phyloP scores from a whole-genome alignment of 805 yeast genomes.

The fission yeast (Schizosaccharomyces pombe) region DNA sequence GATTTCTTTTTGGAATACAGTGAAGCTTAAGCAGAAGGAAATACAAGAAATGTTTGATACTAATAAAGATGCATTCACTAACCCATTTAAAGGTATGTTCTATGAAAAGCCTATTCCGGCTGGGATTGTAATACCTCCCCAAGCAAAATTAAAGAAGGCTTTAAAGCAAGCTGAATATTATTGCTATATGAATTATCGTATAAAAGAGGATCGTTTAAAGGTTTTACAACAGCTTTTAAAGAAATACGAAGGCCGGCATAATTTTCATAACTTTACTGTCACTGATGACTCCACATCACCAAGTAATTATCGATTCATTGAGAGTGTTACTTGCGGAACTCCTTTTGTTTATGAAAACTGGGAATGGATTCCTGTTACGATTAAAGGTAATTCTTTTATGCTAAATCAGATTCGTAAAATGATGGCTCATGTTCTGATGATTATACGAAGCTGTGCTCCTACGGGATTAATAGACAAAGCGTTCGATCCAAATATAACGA shows the following conservation, averaged over 20 bases:
- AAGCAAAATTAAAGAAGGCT: background rate
- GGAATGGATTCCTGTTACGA: constrained; percentile 88
- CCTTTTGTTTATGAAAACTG: constrained; percentile 84
- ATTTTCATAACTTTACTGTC: constrained; percentile 70
- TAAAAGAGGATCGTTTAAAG: constrained; percentile 36
- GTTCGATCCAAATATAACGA: constrained; percentile 41
- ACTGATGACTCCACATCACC: constrained; percentile 65
- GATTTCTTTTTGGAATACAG: background rate
- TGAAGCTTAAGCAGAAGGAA: background rate
- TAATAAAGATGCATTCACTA: background rate
- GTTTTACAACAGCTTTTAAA: constrained; percentile 44
- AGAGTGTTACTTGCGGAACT: constrained; percentile 52
- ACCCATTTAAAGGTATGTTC: background rate
- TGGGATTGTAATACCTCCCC: background rate
- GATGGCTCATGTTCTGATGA: constrained; percentile 83
- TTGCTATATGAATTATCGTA: constrained; percentile 25
- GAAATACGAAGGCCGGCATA: constrained; percentile 65
- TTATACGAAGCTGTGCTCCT: constrained; percentile 73
- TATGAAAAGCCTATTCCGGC: background rate
- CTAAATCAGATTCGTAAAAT: constrained; percentile 92
- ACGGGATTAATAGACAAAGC: constrained; percentile 49
- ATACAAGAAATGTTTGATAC: background rate
- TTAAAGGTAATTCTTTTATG: constrained; percentile 97
- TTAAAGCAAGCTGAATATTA: background rate
- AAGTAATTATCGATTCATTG: constrained; percentile 66